Evolutionary conservation across 495 filamentous ascomycete genomes (phyloP).

Genomic region (Aspergillus panamensis): DNA sequence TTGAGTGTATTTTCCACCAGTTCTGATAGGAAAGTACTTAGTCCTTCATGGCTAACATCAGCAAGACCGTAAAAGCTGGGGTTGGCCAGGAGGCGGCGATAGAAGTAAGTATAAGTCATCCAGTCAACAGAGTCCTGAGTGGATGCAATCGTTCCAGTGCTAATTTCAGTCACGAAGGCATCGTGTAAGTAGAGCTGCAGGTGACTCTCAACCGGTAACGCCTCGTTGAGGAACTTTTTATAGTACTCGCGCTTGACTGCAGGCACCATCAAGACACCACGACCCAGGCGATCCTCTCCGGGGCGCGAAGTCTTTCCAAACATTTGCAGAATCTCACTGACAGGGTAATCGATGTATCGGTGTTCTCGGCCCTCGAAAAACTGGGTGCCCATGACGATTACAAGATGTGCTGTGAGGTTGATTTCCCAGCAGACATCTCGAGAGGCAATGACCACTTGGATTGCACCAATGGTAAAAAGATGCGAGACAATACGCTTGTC

Average conservation of each 20-base stretch:
- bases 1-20: conserved; percentile 90
- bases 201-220: conserved; percentile 91
- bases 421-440: conserved; percentile 97
- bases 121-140: conserved; percentile 98
- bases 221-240: conserved; percentile 97
- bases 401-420: conserved; percentile 79
- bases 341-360: conserved; percentile 93
- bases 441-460: conserved; percentile 90
- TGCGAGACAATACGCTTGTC: conserved; percentile 93
- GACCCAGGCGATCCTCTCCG: conserved; percentile 72
- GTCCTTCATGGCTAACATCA: conserved; percentile 85
- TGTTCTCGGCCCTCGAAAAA: conserved; percentile 97
- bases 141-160: conserved; percentile 86
- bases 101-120: conserved; percentile 98
- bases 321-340: conserved; percentile 99
- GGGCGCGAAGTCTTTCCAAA: conserved; percentile 87
- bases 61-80: conserved; percentile 93
- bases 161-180: conserved; percentile 94
- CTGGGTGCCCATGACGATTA: conserved; percentile 97
- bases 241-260: conserved; percentile 95
- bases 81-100: conserved; percentile 92
- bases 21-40: conserved; percentile 93
- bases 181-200: conserved; percentile 88
- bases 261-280: conserved; percentile 91
- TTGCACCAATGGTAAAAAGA: conserved; percentile 85